These are phyloP conservation scores for Euphorbia peplus DNA, from an alignment of 345 rosid genomes.

Conservation along the genomic window DNA sequence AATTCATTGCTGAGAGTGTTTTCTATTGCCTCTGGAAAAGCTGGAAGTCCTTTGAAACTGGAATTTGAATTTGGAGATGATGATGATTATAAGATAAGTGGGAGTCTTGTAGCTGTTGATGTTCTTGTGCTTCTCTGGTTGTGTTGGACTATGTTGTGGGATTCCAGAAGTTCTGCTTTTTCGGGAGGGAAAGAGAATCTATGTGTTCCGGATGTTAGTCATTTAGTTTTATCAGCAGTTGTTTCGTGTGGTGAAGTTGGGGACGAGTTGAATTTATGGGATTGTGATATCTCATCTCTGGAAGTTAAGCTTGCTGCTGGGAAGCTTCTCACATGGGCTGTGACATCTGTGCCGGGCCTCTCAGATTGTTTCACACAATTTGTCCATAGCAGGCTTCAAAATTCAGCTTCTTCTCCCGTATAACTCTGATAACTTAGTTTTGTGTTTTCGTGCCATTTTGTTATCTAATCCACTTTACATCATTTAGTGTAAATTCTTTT, in stretches of 20 bases:
- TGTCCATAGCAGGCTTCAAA: constrained; percentile 49
- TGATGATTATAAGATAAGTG: constrained; percentile 64
- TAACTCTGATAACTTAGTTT: not conserved
- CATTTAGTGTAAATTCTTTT: not conserved
- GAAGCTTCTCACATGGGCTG: constrained; percentile 66
- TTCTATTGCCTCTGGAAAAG: constrained; percentile 27
- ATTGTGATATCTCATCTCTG: constrained; percentile 43
- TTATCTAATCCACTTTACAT: not conserved
- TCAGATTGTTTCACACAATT: constrained; percentile 61
- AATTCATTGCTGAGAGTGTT: constrained; percentile 55
- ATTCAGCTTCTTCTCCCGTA: constrained; percentile 41
- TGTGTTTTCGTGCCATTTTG: not conserved
- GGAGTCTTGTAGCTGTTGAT: constrained; percentile 46
- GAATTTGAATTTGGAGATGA: constrained; percentile 56
- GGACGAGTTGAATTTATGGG: constrained; percentile 51
- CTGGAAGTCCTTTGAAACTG: constrained; percentile 48
- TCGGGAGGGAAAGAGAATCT: constrained; percentile 24
- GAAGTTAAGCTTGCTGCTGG: constrained; percentile 57
- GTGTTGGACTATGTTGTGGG: constrained; percentile 79
- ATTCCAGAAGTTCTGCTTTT: constrained; percentile 28
- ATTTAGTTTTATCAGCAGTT: constrained; percentile 59
- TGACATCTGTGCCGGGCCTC: constrained; percentile 50
- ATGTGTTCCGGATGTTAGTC: constrained; percentile 59
- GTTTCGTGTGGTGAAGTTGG: constrained; percentile 53
- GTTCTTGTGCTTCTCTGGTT: constrained; percentile 56